phyloP scores from a whole-genome alignment of 176 grass and related monocot species.

The Aegilops bicornis region DNA sequence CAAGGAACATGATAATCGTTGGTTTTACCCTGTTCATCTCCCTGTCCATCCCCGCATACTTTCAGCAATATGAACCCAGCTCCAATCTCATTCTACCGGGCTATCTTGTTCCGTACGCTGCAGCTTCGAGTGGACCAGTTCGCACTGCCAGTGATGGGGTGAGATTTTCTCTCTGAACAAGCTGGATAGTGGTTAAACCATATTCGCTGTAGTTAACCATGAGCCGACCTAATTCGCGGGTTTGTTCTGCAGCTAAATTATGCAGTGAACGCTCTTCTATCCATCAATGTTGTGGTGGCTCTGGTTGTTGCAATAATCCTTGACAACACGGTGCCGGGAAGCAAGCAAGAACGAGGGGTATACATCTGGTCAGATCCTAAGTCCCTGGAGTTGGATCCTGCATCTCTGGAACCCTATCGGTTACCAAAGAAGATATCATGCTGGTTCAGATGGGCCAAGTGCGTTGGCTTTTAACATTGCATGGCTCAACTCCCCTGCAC shows the following conservation, averaged over 20 bases:
- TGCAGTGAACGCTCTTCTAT: conserved; percentile 80
- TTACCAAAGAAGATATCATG: conserved; percentile 75
- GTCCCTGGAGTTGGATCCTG: conserved; percentile 63
- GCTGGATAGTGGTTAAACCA: not conserved
- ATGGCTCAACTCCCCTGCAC: not conserved
- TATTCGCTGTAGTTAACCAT: not conserved
- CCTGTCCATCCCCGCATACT: conserved; percentile 76
- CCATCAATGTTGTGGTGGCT: conserved; percentile 88
- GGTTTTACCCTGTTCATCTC: conserved; percentile 98
- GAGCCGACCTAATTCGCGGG: not conserved
- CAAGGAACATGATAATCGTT: conserved; percentile 99
- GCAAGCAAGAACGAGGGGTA: conserved; percentile 85
- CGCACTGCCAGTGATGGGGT: conserved; percentile 60
- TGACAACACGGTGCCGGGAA: conserved; percentile 89
- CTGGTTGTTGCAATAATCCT: conserved; percentile 82
- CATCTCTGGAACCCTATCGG: conserved; percentile 67
- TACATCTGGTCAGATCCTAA: conserved; percentile 93
- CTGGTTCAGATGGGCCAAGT: conserved; percentile 84
- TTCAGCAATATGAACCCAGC: conserved; percentile 86
- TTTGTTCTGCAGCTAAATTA: conserved; percentile 68
- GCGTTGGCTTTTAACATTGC: conserved; percentile 48
- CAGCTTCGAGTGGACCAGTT: conserved; percentile 84
- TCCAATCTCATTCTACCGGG: conserved; percentile 81
- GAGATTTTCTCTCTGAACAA: conserved; percentile 3
- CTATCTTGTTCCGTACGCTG: conserved; percentile 84